Base-by-base conservation (phyloP, 805 yeast species). In the Wickerhamomyces mucosus region DNA sequence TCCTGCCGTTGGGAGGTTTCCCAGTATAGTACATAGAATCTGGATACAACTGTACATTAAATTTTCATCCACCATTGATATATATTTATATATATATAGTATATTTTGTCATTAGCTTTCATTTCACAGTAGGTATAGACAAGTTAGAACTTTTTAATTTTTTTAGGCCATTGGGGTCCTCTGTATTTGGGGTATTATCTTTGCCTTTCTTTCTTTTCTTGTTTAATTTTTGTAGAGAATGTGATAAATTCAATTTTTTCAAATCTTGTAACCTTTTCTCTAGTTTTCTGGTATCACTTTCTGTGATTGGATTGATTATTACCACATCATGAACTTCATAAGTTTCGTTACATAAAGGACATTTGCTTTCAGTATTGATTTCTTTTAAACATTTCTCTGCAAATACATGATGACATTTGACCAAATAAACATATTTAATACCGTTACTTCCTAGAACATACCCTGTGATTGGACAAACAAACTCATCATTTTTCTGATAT, bases 341-440 rank as follows among this genome's bases (percentile, higher is more conserved):
- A 0, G 19, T 17, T 4, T 32, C 32, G 16, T 44, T 48, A 47
- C 80, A 75, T 4, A 51, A 43, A 3, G 73, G 72, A 41, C 75
- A 69, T 15, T 41, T 36, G 14, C 36, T 25, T 2, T 23, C 32
- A 6, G 42, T 40, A 3, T 31, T 14, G 6, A 55, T 34, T 18
- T 52, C 51, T 12, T 33, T 31, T 7, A 65, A 38, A 15, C 59
- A 42, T 17, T 51, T 50, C n/a, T 37, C 45, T 4, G 58, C 58
- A 35, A 64, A 40, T 1, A 58, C 61, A 45, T 67, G 63, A 0
- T 69, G 69, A 45, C 75, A 69, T 6, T 55, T 51, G 0, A 59
- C 67, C 3, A 69, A 39, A 45, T 72, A 73, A 2, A 62, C 59
- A 31, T 71, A 62, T n/a, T 39, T 50, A 11, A 46, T 45, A 1